A percentile compares a stretch with the other conserved stretches of the same genome.
phyloP scores from a whole-genome alignment of 1,139 yeast species.

The Zygotorulaspora mrakii region DNA sequence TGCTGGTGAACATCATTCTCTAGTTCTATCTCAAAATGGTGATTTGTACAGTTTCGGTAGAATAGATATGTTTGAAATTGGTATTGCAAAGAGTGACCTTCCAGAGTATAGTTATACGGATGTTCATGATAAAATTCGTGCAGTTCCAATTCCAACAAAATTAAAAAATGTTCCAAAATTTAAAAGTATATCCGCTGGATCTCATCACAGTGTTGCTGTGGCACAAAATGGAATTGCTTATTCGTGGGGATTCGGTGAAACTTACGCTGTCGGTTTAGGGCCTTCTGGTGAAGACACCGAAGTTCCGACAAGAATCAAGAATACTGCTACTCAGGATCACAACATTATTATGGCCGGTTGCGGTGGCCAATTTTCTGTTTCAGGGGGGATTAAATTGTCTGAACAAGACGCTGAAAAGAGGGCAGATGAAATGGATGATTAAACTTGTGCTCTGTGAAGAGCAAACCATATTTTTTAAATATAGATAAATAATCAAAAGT shows the following conservation, averaged over 20 bases:
- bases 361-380: constrained; percentile 92
- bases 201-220: constrained; percentile 88
- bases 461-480: too few relatives aligned
- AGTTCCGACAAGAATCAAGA: constrained; percentile 77
- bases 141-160: constrained; percentile 82
- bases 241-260: constrained; percentile 98
- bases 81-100: constrained; percentile 61
- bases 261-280: constrained; percentile 94
- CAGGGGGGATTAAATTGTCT: constrained; percentile 69
- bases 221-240: constrained; percentile 80
- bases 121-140: constrained; percentile 74
- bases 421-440: constrained; percentile 45
- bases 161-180: constrained; percentile 56
- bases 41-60: constrained; percentile 83
- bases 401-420: constrained; percentile 65
- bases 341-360: constrained; percentile 71
- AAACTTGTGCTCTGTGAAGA: too few relatives aligned
- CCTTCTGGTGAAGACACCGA: constrained; percentile 88
- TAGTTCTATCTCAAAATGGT: constrained; percentile 70
- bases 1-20: constrained; percentile 93
- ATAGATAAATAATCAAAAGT: too few relatives aligned
- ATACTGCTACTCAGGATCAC: constrained; percentile 84
- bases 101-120: constrained; percentile 72
- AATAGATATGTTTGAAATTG: constrained; percentile 88
- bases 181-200: constrained; percentile 72